Evolutionary conservation across 2,329 filamentous ascomycete species (phyloP).

Genomic region (Bipolaris victoriae): DNA sequence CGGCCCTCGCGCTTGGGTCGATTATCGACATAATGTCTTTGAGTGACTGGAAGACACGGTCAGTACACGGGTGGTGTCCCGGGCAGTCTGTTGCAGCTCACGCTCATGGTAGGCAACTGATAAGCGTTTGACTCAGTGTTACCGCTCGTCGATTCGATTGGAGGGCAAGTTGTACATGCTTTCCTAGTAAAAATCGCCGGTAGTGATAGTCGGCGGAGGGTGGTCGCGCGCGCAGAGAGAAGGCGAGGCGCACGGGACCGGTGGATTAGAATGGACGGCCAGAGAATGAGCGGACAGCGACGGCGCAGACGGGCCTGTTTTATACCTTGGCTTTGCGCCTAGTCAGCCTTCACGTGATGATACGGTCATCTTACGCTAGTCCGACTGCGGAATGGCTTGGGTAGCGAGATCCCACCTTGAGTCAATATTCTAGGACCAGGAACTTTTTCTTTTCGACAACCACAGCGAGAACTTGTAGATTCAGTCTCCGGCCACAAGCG

Average conservation of each 20-base stretch:
- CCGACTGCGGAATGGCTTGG: constrained; percentile 8
- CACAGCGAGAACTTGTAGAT: constrained; percentile 80
- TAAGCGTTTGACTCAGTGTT: constrained; percentile 46
- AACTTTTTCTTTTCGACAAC: constrained; percentile 43
- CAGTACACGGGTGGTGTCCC: constrained; percentile 22
- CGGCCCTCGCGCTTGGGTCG: constrained; percentile 37
- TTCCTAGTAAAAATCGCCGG: constrained; percentile 28
- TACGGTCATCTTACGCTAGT: constrained; percentile 11
- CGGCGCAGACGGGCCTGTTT: constrained; percentile 29
- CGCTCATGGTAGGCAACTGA: constrained; percentile 46
- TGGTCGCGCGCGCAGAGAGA: constrained; percentile 20
- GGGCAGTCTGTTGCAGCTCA: constrained; percentile 32
- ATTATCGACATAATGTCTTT: constrained; percentile 49
- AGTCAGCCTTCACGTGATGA: constrained; percentile 25
- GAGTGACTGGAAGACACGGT: constrained; percentile 33
- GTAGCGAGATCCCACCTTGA: constrained; percentile 19
- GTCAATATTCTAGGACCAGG: constrained; percentile 30
- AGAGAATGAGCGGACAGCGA: constrained; percentile 33
- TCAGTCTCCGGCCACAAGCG: constrained; percentile 97
- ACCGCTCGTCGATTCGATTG: constrained; percentile 42
- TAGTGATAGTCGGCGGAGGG: constrained; percentile 16
- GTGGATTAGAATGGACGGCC: constrained; percentile 24
- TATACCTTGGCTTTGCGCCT: constrained; percentile 25
- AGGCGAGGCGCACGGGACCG: constrained; percentile 25
- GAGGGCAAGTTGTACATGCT: constrained; percentile 45